A percentile compares a stretch with the other conserved stretches of the same genome.
phyloP scores from a whole-genome alignment of 176 grass and related monocot genomes.

The Avena insularis region DNA sequence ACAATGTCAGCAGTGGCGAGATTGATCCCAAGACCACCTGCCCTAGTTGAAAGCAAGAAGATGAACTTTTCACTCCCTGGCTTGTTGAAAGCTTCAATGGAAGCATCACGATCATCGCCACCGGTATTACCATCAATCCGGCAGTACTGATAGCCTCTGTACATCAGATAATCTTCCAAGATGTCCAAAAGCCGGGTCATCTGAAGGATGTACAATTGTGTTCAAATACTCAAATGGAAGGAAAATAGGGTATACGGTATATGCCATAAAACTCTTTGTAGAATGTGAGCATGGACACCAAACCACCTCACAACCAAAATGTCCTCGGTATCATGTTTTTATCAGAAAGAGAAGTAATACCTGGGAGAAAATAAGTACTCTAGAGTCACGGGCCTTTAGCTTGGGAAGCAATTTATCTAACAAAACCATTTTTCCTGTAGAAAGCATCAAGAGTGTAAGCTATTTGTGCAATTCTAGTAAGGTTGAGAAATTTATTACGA shows the following conservation, averaged over 20 bases:
- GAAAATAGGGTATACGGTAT: not conserved
- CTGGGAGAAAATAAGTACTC: slow-evolving; percentile 88
- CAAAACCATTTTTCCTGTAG: slow-evolving; percentile 83
- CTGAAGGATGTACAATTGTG: slow-evolving; percentile 38
- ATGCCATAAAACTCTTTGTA: not conserved
- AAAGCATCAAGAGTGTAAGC: slow-evolving; percentile 21
- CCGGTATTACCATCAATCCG: slow-evolving; percentile 78
- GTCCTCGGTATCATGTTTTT: not conserved
- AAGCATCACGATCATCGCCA: slow-evolving; percentile 75
- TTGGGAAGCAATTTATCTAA: slow-evolving; percentile 79
- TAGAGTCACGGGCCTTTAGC: slow-evolving; percentile 77
- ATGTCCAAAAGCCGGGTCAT: slow-evolving; percentile 86
- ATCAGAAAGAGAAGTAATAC: slow-evolving; percentile 34
- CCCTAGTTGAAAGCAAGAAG: slow-evolving; percentile 77
- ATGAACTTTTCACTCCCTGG: slow-evolving; percentile 75
- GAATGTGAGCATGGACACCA: slow-evolving; percentile 14
- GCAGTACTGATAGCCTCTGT: slow-evolving; percentile 65
- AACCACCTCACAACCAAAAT: slow-evolving; percentile 35
- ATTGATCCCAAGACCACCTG: slow-evolving; percentile 82
- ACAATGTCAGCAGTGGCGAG: slow-evolving; percentile 82
- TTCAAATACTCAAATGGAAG: slow-evolving; percentile 21
- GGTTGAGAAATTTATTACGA: slow-evolving; percentile 11
- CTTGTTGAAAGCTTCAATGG: slow-evolving; percentile 66
- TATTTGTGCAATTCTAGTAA: slow-evolving; percentile 11
- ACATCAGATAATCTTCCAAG: slow-evolving; percentile 78